Percentiles rank a stretch among this genome's conserved stretches.
Evolutionary conservation across 371 early-diverging fungal species (phyloP).

Genomic region (Apophysomyces elegans): DNA sequence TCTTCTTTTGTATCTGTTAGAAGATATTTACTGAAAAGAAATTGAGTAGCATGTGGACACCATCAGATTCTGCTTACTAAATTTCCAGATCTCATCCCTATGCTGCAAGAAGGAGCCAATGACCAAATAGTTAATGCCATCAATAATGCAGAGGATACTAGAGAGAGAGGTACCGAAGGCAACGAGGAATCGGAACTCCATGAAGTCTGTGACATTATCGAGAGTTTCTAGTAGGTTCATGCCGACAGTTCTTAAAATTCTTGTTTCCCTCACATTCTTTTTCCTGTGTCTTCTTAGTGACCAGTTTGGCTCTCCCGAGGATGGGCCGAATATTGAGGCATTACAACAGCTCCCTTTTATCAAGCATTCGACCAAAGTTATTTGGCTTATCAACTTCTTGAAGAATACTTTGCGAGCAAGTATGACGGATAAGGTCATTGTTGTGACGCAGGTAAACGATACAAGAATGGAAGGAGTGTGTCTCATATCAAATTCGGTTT

Average conservation of each 20-base stretch:
- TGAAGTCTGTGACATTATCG: slow-evolving; percentile 36
- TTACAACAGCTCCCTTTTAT: slow-evolving; percentile 33
- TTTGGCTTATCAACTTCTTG: slow-evolving; percentile 37
- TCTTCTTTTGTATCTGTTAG: not conserved
- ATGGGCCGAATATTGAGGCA: slow-evolving; percentile 32
- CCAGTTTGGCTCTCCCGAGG: slow-evolving; percentile 31
- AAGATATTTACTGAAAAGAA: not conserved
- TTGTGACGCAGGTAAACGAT: slow-evolving; percentile 42
- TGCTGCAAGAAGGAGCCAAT: slow-evolving; percentile 14
- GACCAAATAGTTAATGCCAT: slow-evolving; percentile 7
- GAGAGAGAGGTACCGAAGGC: slow-evolving; percentile 19
- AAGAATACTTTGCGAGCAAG: slow-evolving; percentile 15
- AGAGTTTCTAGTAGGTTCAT: slow-evolving; percentile 40
- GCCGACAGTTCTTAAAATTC: not conserved
- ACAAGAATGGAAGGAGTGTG: too few relatives aligned
- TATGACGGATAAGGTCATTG: slow-evolving; percentile 40
- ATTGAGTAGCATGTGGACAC: slow-evolving; percentile 37
- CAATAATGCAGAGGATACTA: slow-evolving; percentile 4
- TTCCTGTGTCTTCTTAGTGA: slow-evolving; percentile 20
- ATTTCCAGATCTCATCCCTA: slow-evolving; percentile 44
- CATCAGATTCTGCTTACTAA: slow-evolving; percentile 38
- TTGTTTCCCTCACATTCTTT: not conserved
- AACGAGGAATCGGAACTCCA: slow-evolving; percentile 33
- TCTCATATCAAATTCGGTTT: too few relatives aligned
- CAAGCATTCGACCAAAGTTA: slow-evolving; percentile 41